Percentiles rank a stretch among this genome's conserved stretches.
phyloP scores from a whole-genome alignment of 2,329 filamentous ascomycete species.

The Cryphonectria carpinicola region DNA sequence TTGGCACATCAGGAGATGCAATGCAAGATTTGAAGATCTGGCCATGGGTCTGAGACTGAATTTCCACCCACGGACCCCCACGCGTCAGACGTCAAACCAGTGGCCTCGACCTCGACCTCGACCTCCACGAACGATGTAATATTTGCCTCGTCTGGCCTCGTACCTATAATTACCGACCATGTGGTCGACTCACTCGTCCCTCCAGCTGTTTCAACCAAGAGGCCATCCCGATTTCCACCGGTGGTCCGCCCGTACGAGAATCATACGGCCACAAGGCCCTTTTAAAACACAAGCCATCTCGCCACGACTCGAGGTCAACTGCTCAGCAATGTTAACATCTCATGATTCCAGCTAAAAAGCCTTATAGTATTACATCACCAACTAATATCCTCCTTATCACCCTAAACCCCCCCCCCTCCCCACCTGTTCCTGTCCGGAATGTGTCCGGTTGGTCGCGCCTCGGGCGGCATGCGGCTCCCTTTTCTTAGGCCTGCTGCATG shows the following conservation, averaged over 20 bases:
- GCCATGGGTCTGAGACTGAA: constrained; percentile 4
- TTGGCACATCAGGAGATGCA: not conserved
- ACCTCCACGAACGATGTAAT: not conserved
- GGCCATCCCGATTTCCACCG: not conserved
- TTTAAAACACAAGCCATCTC: constrained; percentile 14
- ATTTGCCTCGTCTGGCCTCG: not conserved
- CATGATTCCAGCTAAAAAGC: not conserved
- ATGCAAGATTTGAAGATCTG: not conserved
- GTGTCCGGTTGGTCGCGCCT: constrained; percentile 12
- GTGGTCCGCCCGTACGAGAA: constrained; percentile 14
- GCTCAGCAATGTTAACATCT: not conserved
- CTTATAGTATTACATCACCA: constrained; percentile 9
- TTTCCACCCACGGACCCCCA: not conserved
- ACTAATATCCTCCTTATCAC: not conserved
- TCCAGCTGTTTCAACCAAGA: not conserved
- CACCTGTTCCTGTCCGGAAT: not conserved
- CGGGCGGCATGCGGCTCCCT: not conserved
- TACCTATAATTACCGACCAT: not conserved
- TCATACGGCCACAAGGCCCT: constrained; percentile 11
- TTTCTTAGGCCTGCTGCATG: not conserved
- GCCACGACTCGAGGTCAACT: constrained; percentile 8
- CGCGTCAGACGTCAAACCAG: not conserved
- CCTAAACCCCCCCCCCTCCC: no score
- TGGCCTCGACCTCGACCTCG: not conserved
- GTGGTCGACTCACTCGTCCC: not conserved